Base-by-base conservation (phyloP, 2,329 filamentous ascomycete species). In the Alternaria triticina region DNA sequence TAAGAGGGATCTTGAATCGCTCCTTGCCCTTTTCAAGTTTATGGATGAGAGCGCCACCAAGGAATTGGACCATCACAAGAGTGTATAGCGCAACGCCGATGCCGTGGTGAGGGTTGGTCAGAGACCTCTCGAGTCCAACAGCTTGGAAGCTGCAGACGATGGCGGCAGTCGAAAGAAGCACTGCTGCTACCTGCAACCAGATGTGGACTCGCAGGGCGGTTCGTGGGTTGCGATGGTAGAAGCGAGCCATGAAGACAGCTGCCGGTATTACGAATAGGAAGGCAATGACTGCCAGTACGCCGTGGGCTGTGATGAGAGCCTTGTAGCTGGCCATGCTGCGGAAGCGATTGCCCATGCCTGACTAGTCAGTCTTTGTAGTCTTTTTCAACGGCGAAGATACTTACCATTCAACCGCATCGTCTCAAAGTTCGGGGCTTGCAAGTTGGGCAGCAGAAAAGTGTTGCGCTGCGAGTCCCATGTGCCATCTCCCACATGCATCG, bases 361-460 rank as follows among this genome's bases (percentile, higher is more conserved):
- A n/a, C 5, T 45, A 50, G 60, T 76, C 52, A 75, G 70, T 59
- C 54, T 57, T 8, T 9, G 20, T 23, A 17, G 10, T 15, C 25
- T 27, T 27, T 8, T 10, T n/a, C 3, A 12, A 22, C 17, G 3
- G 25, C 9, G 28, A 20, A 17, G 6, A 54, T 13, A 47, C 67
- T 63, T 82, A 93, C 91, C 92, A 86, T 96, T 96, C 81, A 93
- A 94, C 77, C 86, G 89, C 89, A 92, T 94, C 6, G 92, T 94
- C 54, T 90, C 90, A 77, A 93, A 92, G 76, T 94, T 92, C 67
- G 93, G 81, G 9, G 91, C 91, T 72, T 90, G 84, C 49, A 96
- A 82, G 74, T 94, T 94, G 36, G 92, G 92, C 55, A 96, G 82
- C 57, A 96, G 82, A 77, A 95, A 96, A 17, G 87, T 89, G 74